A percentile compares a stretch with the other conserved stretches of the same genome.
These are phyloP conservation scores for Ochetophila trinervis DNA, from an alignment of 306 rosid genomes.

Conservation along the genomic window DNA sequence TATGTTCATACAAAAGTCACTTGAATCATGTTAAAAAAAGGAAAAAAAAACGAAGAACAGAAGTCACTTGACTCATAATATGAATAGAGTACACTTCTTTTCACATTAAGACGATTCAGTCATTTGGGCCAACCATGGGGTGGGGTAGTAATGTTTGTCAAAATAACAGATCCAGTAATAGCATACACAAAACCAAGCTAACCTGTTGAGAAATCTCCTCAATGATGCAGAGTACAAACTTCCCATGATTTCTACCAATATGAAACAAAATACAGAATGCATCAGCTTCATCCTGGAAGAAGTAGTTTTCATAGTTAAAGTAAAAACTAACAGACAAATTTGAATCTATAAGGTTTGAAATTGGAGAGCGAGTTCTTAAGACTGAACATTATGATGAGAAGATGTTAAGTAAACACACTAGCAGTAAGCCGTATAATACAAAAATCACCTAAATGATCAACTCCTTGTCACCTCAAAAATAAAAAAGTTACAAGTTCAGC, in stretches of 20 bases:
- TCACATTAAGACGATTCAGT: too few relatives aligned
- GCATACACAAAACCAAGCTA: slow-evolving; percentile 23
- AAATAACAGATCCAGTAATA: background rate
- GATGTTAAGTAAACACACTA: too few relatives aligned
- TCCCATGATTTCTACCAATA: slow-evolving; percentile 71
- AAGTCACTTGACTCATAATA: background rate
- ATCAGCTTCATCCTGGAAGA: slow-evolving; percentile 81
- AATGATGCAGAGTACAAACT: slow-evolving; percentile 42
- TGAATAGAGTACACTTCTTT: too few relatives aligned
- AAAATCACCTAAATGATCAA: too few relatives aligned
- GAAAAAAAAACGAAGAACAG: background rate
- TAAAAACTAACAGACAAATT: slow-evolving; percentile 9
- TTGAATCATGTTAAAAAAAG: background rate
- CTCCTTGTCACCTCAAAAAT: background rate
- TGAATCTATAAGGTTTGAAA: background rate
- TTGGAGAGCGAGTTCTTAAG: too few relatives aligned
- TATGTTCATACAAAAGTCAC: background rate
- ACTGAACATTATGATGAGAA: too few relatives aligned
- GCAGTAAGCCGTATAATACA: too few relatives aligned
- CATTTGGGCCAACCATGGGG: background rate
- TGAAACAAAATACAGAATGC: slow-evolving; percentile 59
- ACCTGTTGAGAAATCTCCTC: slow-evolving; percentile 59
- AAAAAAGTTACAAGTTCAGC: background rate
- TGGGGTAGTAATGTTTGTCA: background rate
- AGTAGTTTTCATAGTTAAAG: slow-evolving; percentile 6